These are phyloP conservation scores for Canavalia ensiformis DNA, from an alignment of 306 rosid species.

Conservation along the genomic window DNA sequence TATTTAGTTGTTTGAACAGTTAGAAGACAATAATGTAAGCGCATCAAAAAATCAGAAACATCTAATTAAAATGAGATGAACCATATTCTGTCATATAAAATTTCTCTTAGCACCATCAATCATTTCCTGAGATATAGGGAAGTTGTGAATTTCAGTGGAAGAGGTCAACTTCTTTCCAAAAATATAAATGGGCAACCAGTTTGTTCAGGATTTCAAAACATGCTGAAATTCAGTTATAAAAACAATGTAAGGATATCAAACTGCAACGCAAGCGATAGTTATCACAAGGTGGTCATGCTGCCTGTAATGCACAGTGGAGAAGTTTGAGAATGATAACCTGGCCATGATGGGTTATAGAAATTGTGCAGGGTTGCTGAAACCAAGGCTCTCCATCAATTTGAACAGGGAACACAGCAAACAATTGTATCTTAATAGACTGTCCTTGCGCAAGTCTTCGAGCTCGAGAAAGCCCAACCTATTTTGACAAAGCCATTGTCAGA, in stretches of 20 bases:
- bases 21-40: constrained; percentile 11
- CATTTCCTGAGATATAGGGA: constrained; percentile 26
- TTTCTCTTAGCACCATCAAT: constrained; percentile 14
- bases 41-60: constrained; percentile 34
- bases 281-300: constrained; percentile 18
- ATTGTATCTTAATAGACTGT: constrained; percentile 82
- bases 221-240: constrained; percentile 31
- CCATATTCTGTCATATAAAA: not conserved
- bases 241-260: constrained; percentile 29
- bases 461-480: constrained; percentile 97
- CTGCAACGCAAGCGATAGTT: not conserved
- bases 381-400: constrained; percentile 99
- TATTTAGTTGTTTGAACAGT: not conserved
- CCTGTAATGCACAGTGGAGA: not conserved
- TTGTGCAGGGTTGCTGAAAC: constrained; percentile 83
- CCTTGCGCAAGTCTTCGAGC: constrained; percentile 99
- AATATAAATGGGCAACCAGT: constrained; percentile 16
- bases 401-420: constrained; percentile 84
- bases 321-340: constrained; percentile 71
- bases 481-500: constrained; percentile 38
- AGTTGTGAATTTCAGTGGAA: constrained; percentile 23
- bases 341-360: constrained; percentile 88
- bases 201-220: constrained; percentile 25
- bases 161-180: not conserved
- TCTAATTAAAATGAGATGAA: not conserved